Conservation (phyloP, 2,329 filamentous ascomycete species). For the Exophiala lecanii-corni region DNA sequence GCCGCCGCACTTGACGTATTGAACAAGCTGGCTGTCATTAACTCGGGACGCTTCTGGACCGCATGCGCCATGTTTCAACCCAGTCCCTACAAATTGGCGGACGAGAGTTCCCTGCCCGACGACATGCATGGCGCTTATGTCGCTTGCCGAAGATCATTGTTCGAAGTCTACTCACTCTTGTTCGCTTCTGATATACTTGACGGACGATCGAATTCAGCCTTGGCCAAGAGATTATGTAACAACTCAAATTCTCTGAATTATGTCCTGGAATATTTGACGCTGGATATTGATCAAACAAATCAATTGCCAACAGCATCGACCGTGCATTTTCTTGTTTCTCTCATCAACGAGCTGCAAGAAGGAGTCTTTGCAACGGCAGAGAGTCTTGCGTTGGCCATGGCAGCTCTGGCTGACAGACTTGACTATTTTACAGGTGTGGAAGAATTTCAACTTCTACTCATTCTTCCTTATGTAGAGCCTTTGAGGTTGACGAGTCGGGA, state of each 20-base stretch:
- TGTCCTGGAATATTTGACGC: not conserved
- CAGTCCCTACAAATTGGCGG: not conserved
- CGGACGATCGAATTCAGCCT: not conserved
- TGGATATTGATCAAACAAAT: not conserved
- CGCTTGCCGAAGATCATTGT: constrained; percentile 6
- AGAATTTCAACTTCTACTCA: not conserved
- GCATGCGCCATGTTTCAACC: not conserved
- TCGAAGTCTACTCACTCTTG: constrained; percentile 7
- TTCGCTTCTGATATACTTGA: not conserved
- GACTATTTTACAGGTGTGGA: not conserved
- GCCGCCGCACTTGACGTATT: constrained; percentile 21
- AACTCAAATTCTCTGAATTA: not conserved
- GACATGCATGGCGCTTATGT: constrained; percentile 11
- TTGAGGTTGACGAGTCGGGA: not conserved
- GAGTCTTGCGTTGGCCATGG: not conserved
- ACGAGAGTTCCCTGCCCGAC: not conserved
- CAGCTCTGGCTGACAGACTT: not conserved
- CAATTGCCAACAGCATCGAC: not conserved
- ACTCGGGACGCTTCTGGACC: constrained; percentile 9
- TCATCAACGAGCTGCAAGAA: not conserved
- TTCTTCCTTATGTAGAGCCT: not conserved
- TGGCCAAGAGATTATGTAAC: not conserved
- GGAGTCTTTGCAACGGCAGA: not conserved
- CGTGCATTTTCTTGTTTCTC: not conserved
- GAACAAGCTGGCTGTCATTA: constrained; percentile 12